Evolutionary conservation across 2,329 filamentous ascomycete species (phyloP).

Genomic region (Epichloe gansuensis): DNA sequence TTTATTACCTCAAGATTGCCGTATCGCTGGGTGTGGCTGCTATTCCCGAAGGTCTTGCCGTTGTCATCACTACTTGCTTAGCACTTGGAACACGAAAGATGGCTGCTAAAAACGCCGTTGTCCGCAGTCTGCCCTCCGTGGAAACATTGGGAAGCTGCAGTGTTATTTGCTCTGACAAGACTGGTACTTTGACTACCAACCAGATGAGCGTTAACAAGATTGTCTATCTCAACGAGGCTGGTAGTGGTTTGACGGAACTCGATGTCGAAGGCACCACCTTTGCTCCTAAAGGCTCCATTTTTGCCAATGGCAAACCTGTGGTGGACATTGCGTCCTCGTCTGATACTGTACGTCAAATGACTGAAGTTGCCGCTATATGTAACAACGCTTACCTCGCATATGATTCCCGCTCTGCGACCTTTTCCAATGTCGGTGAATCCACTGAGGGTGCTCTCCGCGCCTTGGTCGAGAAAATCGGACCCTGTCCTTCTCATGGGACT

Average conservation of each 20-base stretch:
- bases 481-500: conserved; percentile 47
- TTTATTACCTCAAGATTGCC: conserved; percentile 99
- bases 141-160: conserved; percentile 98
- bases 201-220: conserved; percentile 98
- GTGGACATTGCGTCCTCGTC: conserved; percentile 58
- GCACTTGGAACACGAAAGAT: conserved; percentile 95
- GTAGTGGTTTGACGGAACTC: conserved; percentile 66
- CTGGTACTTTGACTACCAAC: conserved; percentile 93
- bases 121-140: conserved; percentile 88
- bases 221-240: conserved; percentile 65
- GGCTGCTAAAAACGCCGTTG: conserved; percentile 96
- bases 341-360: conserved; percentile 66
- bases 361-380: conserved; percentile 61
- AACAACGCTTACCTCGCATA: conserved; percentile 80
- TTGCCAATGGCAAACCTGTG: conserved; percentile 52
- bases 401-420: conserved; percentile 61
- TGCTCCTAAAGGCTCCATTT: conserved; percentile 65
- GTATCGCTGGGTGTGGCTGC: conserved; percentile 96
- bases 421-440: conserved; percentile 79
- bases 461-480: conserved; percentile 88
- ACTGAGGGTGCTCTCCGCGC: conserved; percentile 89
- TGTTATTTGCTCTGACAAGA: conserved; percentile 99
- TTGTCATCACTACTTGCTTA: conserved; percentile 97
- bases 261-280: conserved; percentile 91
- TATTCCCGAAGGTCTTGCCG: conserved; percentile 92